Base-by-base conservation (phyloP, 805 yeast genomes). In the Kodamaea hsintzibuensis region DNA sequence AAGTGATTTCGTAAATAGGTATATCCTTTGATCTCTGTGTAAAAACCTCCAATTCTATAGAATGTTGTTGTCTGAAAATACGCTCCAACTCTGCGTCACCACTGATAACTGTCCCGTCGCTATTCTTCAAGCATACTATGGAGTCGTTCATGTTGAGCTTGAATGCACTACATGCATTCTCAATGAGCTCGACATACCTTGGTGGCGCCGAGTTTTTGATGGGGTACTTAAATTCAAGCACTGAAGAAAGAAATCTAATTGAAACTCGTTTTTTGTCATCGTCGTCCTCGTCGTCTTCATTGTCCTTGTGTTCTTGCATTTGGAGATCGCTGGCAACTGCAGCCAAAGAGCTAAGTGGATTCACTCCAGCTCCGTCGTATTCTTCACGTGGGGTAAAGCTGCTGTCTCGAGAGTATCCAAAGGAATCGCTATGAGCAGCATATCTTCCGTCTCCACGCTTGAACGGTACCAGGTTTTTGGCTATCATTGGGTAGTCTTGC, bases 121-220 rank as follows among this genome's bases (percentile, higher is more conserved):
- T 58, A 49, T 71, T 65, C 42, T 67, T 60, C 43, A 75, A 55
- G 8, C 71, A 71, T 43, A 73, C 57, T 14, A 57, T 60, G 17
- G 57, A 49, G 14, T 56, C 55, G 35, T 55, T 55, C 25, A 38
- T 27, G 8, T 51, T 44, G 14, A 58, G 53, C 49, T 81, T 79
- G 67, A 92, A 92, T 19, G 92, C 88, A 49, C 79, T 74, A 52
- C 82, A 83, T 13, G 90, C 91, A 65, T 91, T 91, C 53, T 88
- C 89, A 10, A 91, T 61, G n/a, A 92, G 70, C 68, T 92, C 98
- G 27, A 79, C 63, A 40, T 85, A 72, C 0, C 95, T 86, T 1
- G 98, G 98, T 6, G 96, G 87, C 0, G 96, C 87, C 45, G 87
- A 82, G 57, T 83, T 82, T 47, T 77, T 68, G 3, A 83, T 77